Evolutionary conservation across 306 rosid genomes (phyloP), one percentile per base, ranked within the genome.

Genomic region (Malus sieversii): DNA sequence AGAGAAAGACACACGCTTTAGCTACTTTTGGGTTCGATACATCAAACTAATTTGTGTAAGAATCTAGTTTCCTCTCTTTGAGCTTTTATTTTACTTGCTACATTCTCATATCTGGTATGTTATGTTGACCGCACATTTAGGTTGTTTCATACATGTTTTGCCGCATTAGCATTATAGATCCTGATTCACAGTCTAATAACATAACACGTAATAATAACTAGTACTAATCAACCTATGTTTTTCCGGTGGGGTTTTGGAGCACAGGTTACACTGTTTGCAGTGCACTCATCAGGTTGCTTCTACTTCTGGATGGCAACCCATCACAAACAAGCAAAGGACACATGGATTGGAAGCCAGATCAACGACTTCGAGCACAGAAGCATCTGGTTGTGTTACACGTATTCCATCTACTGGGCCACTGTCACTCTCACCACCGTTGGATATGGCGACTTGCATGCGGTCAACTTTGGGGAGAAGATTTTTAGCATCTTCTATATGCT

Each of bases 401-500:
- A 87, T 75, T 87, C 97, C 75, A 85, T 91, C 61, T 91, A 91
- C 79, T 94, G 96, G 97, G 88, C 97, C 23, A 82, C 90, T 45
- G 85, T 83, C 75, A 94, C 98, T 55, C 94, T 93, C 78, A 78
- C 89, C 58, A 93, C 97, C 3, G 98, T 93, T 51, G 98, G 98
- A 61, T 93, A 91, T 51, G 98, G 98, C 44, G 98, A 93, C 82
- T 83, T 91, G 59, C 88, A 89, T 62, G 92, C 98, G n/a, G 91
- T 88, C 64, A 93, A 87, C 81, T 62, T 78, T 12, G 84, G 84
- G 23, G 98, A 93, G 88, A 93, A 89, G 85, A 27, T 88, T 65
- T 89, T 89, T 81, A 90, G 70, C 81, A 84, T 85, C 77, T 81
- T 82, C 38, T 91, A 91, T 81, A 91, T 90, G 96, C 81, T 93